phyloP scores from a whole-genome alignment of 345 rosid species.

The Mallotus nudiflorus region DNA sequence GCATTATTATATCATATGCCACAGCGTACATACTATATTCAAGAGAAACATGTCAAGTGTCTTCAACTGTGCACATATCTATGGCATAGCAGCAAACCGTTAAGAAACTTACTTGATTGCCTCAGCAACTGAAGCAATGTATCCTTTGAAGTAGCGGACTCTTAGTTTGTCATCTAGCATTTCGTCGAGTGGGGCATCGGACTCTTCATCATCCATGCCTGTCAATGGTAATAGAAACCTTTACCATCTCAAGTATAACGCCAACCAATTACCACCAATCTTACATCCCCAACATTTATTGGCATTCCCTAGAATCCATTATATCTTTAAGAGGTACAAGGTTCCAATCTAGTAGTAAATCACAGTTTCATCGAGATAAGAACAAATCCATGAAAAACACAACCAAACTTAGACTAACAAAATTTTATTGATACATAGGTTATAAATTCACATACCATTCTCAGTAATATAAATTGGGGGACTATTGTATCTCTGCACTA shows the following conservation, averaged over 20 bases:
- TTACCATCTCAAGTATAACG: not conserved
- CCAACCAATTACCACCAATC: too few relatives aligned
- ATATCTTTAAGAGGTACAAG: too few relatives aligned
- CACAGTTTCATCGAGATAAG: too few relatives aligned
- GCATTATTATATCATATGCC: too few relatives aligned
- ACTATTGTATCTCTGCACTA: slow-evolving; percentile 57
- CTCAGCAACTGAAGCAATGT: slow-evolving; percentile 66
- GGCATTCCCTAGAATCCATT: not conserved
- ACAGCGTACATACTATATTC: too few relatives aligned
- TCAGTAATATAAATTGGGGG: slow-evolving; percentile 72
- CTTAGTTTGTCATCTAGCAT: slow-evolving; percentile 85
- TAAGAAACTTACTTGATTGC: slow-evolving; percentile 62
- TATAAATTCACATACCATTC: slow-evolving; percentile 51
- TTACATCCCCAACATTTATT: not conserved
- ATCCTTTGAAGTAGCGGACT: slow-evolving; percentile 60
- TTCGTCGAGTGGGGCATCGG: slow-evolving; percentile 60
- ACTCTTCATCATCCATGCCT: slow-evolving; percentile 97
- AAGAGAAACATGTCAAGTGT: not conserved
- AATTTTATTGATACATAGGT: not conserved
- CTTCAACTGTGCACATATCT: not conserved
- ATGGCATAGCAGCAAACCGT: not conserved
- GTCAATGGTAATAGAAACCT: slow-evolving; percentile 11
- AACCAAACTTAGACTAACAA: slow-evolving; percentile 1
- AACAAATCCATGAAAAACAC: not conserved
- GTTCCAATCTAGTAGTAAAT: not conserved